Evolutionary conservation across 148 eudicot genomes (phyloP).

Genomic region (Fagopyrum tataricum): DNA sequence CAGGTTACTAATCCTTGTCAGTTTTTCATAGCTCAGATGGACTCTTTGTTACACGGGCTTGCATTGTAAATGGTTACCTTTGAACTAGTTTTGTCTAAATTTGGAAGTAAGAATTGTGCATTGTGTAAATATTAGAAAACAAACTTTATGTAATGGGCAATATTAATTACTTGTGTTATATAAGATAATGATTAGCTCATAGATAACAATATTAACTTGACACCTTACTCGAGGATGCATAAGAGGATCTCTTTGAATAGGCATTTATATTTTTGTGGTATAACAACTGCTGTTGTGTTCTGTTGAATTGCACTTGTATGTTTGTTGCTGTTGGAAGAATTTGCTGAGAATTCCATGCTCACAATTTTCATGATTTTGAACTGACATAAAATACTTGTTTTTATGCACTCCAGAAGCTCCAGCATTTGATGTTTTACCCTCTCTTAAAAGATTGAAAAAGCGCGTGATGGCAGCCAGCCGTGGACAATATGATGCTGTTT

Average conservation of each 20-base stretch:
- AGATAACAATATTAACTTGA: not conserved
- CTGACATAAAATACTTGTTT: conserved; percentile 6
- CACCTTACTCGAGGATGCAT: not conserved
- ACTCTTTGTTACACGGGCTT: not conserved
- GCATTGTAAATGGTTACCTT: not conserved
- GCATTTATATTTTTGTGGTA: not conserved
- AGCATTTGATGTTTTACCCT: conserved; percentile 96
- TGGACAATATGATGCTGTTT: conserved; percentile 93
- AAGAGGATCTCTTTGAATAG: not conserved
- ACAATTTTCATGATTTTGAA: not conserved
- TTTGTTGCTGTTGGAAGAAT: not conserved
- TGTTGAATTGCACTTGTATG: not conserved
- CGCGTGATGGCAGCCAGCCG: conserved; percentile 80
- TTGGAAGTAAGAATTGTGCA: not conserved
- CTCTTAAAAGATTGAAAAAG: conserved; percentile 72
- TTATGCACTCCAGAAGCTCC: conserved; percentile 54
- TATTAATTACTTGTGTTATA: not conserved
- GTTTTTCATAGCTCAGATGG: not conserved
- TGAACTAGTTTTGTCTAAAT: not conserved
- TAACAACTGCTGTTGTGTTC: not conserved
- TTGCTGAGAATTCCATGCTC: not conserved
- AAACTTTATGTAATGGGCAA: not conserved
- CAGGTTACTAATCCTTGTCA: not conserved
- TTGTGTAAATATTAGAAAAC: not conserved
- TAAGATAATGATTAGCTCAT: not conserved